A percentile compares a stretch with the other conserved stretches of the same genome.
phyloP scores from a whole-genome alignment of 75 land plant species.

The Pinus tabuliformis region DNA sequence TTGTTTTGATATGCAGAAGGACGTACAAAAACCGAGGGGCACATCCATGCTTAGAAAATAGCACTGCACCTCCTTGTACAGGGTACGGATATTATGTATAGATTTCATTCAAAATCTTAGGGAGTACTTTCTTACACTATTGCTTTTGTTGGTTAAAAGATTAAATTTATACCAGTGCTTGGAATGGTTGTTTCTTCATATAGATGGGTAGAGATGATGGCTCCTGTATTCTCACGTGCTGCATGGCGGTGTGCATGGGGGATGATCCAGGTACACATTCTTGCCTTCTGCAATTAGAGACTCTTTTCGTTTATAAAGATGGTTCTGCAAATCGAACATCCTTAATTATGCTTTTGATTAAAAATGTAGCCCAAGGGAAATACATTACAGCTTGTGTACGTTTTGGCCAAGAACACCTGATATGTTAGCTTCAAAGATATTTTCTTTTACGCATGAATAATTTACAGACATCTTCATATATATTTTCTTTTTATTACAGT shows the following conservation, averaged over 20 bases:
- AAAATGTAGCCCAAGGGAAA: too few relatives aligned
- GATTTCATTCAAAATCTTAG: neutral
- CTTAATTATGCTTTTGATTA: too few relatives aligned
- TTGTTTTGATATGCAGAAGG: conserved; percentile 35
- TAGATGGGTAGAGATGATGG: conserved; percentile 97
- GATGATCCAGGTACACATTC: conserved; percentile 64
- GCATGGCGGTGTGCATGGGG: conserved; percentile 91
- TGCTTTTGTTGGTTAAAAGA: neutral
- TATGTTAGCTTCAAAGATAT: too few relatives aligned
- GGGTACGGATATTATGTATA: conserved; percentile 44
- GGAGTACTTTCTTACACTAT: neutral
- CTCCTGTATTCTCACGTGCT: conserved; percentile 77
- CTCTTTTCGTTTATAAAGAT: too few relatives aligned
- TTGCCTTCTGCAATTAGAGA: too few relatives aligned
- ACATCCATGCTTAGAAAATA: conserved; percentile 48
- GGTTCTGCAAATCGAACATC: too few relatives aligned
- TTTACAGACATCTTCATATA: too few relatives aligned
- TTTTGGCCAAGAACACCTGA: too few relatives aligned
- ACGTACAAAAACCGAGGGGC: conserved; percentile 35
- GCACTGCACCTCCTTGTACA: conserved; percentile 84
- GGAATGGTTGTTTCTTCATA: neutral
- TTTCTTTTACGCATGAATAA: too few relatives aligned
- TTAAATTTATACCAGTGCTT: neutral
- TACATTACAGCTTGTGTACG: too few relatives aligned
- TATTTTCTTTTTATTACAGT: too few relatives aligned